These are phyloP conservation scores for Nannochloropsis oceanica DNA, from an alignment of 108 stramenopile genomes.

Conservation along the genomic window DNA sequence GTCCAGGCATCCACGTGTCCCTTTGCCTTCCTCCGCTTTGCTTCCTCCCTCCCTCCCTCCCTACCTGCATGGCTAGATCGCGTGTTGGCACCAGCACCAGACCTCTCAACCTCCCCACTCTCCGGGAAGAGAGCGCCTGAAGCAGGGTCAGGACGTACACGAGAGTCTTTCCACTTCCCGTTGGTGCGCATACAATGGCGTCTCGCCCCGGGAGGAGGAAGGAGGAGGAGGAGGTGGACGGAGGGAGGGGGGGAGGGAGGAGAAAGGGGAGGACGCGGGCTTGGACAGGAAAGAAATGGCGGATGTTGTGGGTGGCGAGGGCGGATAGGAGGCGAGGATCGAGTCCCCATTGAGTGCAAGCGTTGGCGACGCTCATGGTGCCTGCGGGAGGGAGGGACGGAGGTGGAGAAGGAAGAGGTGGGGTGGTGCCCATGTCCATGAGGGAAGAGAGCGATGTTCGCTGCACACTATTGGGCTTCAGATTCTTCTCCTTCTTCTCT, in stretches of 20 bases:
- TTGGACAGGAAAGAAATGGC: conserved; percentile 79
- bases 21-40: not conserved
- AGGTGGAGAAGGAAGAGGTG: not conserved
- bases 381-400: not conserved
- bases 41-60: not conserved
- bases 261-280: conserved; percentile 61
- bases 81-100: conserved; percentile 80
- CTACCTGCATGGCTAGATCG: conserved; percentile 50
- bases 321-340: conserved; percentile 3
- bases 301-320: conserved; percentile 15
- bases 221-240: not conserved
- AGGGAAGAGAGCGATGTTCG: too few relatives aligned
- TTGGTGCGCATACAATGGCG: conserved; percentile 69
- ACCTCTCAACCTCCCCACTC: conserved; percentile 58
- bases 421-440: not conserved
- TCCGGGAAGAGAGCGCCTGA: conserved; percentile 49
- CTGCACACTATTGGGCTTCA: too few relatives aligned
- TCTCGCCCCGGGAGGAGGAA: conserved; percentile 38
- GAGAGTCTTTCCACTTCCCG: conserved; percentile 70
- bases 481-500: too few relatives aligned
- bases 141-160: conserved; percentile 66
- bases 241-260: conserved; percentile 14
- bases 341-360: conserved; percentile 10
- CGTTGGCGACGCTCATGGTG: not conserved
- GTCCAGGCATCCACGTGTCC: not conserved